phyloP scores from a whole-genome alignment of 768 basidiomycete genomes.

The Boletus sp. region DNA sequence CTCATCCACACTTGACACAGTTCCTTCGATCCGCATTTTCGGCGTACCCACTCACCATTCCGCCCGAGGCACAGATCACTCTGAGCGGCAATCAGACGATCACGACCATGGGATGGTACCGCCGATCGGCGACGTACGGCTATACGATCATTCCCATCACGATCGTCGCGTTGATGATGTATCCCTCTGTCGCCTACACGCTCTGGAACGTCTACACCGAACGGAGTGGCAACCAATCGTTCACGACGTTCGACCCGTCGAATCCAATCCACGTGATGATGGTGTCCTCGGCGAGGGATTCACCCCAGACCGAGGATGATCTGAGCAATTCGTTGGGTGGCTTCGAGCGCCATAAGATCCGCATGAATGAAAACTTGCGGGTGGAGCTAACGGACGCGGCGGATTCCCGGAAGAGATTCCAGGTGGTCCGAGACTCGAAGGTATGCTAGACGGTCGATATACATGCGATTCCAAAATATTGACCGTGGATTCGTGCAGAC shows the following conservation, averaged over 20 bases:
- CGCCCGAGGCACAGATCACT: not conserved
- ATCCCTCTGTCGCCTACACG: slow-evolving; percentile 8
- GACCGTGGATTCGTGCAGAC: not conserved
- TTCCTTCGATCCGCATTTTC: slow-evolving; percentile 12
- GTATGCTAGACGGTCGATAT: not conserved
- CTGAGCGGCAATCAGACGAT: not conserved
- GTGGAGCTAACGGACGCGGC: not conserved
- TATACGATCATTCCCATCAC: slow-evolving; percentile 8
- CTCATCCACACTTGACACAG: not conserved
- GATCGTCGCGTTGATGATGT: slow-evolving; percentile 2
- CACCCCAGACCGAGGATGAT: not conserved
- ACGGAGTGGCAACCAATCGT: not conserved
- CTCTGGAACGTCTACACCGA: not conserved
- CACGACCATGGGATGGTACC: slow-evolving; percentile 3
- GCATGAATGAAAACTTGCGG: not conserved
- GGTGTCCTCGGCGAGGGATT: not conserved
- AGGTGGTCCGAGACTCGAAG: not conserved
- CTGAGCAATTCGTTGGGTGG: not conserved
- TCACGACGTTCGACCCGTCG: slow-evolving; percentile 6
- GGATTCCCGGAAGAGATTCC: not conserved
- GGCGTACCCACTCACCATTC: not conserved
- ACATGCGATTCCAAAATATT: not conserved
- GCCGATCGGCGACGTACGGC: not conserved
- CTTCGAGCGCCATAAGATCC: not conserved
- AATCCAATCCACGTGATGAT: slow-evolving; percentile 6